A percentile compares a stretch with the other conserved stretches of the same genome.
These are phyloP conservation scores for Stenogyne calaminthoides DNA, from an alignment of 305 asterid species.

Conservation along the genomic window DNA sequence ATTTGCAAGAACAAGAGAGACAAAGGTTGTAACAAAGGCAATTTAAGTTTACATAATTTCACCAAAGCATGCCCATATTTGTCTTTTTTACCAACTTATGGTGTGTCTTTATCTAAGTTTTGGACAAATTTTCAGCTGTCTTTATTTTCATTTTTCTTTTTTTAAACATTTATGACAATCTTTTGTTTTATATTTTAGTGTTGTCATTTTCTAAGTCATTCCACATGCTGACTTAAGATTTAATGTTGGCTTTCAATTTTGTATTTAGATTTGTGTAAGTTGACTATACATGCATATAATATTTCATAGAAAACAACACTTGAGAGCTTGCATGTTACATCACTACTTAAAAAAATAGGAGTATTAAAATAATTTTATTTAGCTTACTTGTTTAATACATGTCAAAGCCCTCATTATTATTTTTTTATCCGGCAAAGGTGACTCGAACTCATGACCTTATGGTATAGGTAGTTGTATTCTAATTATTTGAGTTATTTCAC, in stretches of 20 bases:
- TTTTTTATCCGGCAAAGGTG: too few species aligned
- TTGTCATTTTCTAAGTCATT: constrained; percentile 34
- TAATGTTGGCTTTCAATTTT: constrained; percentile 14
- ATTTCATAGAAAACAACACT: neutral
- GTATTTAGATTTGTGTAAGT: neutral
- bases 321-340: neutral
- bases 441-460: too few species aligned
- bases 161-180: constrained; percentile 1
- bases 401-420: neutral
- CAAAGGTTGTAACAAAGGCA: constrained; percentile 21
- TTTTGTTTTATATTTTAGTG: neutral
- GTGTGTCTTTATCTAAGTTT: constrained; percentile 22
- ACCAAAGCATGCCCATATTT: constrained; percentile 30
- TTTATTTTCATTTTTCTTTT: neutral
- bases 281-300: neutral
- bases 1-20: constrained; percentile 22
- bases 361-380: neutral
- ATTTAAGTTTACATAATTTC: constrained; percentile 32
- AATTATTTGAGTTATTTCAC: too few species aligned
- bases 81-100: constrained; percentile 40
- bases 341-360: neutral
- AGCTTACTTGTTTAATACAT: neutral
- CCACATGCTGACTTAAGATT: constrained; percentile 29
- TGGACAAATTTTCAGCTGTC: constrained; percentile 8
- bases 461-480: too few species aligned